A percentile compares a stretch with the other conserved stretches of the same genome.
These are phyloP conservation scores for Neospermospora avenae DNA, from an alignment of 2,329 filamentous ascomycete species.

Conservation along the genomic window DNA sequence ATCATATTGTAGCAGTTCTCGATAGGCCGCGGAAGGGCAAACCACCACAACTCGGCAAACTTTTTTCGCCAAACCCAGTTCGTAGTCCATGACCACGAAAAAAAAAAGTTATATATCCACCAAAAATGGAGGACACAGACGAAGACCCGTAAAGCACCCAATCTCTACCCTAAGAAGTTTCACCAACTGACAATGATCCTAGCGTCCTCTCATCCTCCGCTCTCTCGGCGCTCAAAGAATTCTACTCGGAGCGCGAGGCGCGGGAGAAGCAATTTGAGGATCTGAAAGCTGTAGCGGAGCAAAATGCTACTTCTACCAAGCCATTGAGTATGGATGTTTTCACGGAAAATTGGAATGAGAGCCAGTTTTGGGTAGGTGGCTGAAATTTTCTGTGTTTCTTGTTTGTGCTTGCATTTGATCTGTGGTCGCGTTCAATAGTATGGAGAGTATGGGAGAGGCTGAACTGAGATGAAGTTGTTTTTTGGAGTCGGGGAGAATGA, in stretches of 20 bases:
- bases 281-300: constrained; percentile 60
- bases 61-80: constrained; percentile 3
- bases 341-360: constrained; percentile 77
- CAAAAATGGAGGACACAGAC: constrained; percentile 16
- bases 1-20: no score
- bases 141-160: constrained; percentile 20
- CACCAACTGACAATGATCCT: neutral
- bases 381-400: neutral
- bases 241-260: constrained; percentile 70
- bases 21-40: no score
- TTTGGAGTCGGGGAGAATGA: no score
- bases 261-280: constrained; percentile 64
- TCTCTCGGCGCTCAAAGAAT: constrained; percentile 67
- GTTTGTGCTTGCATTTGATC: no score
- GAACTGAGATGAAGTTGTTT: no score
- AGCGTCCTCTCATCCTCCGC: constrained; percentile 64
- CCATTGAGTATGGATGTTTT: constrained; percentile 65
- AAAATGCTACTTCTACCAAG: constrained; percentile 34
- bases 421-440: no score
- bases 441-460: no score
- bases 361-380: constrained; percentile 72
- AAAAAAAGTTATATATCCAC: neutral
- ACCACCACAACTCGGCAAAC: constrained; percentile 17
- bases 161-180: neutral
- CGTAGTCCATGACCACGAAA: no score